These are phyloP conservation scores for Pleurotus tuber-regium DNA, from an alignment of 768 basidiomycete genomes.

Conservation along the genomic window DNA sequence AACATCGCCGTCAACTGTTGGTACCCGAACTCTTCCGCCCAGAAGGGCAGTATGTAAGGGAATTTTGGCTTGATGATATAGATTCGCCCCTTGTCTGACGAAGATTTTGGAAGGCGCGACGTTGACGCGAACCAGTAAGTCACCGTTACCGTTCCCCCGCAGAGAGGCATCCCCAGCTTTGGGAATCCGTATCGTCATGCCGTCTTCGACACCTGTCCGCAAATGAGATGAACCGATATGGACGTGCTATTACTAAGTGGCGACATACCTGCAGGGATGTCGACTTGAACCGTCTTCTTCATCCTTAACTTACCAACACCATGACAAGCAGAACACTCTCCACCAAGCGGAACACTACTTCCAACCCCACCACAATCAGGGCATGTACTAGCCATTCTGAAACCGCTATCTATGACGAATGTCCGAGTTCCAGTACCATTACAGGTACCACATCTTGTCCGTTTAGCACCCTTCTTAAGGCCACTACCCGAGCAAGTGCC, in stretches of 20 bases:
- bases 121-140: slow-evolving; percentile 82
- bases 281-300: slow-evolving; percentile 74
- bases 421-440: slow-evolving; percentile 85
- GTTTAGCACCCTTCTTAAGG: slow-evolving; percentile 82
- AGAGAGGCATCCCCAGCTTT: slow-evolving; percentile 83
- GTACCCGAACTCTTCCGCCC: slow-evolving; percentile 90
- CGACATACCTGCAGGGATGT: slow-evolving; percentile 79
- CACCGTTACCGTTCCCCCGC: slow-evolving; percentile 77
- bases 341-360: slow-evolving; percentile 70
- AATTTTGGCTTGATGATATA: slow-evolving; percentile 87
- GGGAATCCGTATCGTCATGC: slow-evolving; percentile 84
- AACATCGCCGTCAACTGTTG: slow-evolving; percentile 93
- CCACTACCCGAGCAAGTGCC: slow-evolving; percentile 82
- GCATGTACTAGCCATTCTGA: slow-evolving; percentile 96
- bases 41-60: slow-evolving; percentile 89
- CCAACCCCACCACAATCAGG: slow-evolving; percentile 79
- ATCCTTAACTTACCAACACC: slow-evolving; percentile 88
- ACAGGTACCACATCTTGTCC: slow-evolving; percentile 76
- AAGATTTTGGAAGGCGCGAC: slow-evolving; percentile 85
- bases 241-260: neutral
- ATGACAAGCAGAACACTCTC: slow-evolving; percentile 76
- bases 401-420: slow-evolving; percentile 88
- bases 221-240: slow-evolving; percentile 9
- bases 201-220: slow-evolving; percentile 83
- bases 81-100: slow-evolving; percentile 85